Evolutionary conservation across 352 stramenopile species (phyloP).

Genomic region (Nothophytophthora sp.): DNA sequence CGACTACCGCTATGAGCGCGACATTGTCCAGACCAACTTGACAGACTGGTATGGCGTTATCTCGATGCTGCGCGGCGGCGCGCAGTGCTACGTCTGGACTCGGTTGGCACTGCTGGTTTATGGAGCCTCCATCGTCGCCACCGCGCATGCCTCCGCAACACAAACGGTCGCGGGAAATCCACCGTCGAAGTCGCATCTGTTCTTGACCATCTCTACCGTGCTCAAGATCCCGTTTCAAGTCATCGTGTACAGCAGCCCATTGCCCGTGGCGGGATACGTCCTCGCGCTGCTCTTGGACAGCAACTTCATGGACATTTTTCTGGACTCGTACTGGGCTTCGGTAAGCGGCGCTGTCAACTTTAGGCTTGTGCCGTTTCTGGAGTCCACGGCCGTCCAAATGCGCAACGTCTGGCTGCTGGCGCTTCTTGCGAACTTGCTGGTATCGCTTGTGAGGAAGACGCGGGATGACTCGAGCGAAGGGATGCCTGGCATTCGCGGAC

Average conservation of each 20-base stretch:
- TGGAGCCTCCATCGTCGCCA: too few species aligned
- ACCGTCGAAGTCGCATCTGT: not conserved
- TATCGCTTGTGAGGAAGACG: conserved; percentile 18
- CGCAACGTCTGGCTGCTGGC: conserved; percentile 45
- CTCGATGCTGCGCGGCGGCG: conserved; percentile 27
- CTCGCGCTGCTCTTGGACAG: conserved; percentile 40
- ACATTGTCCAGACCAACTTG: conserved; percentile 33
- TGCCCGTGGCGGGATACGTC: conserved; percentile 42
- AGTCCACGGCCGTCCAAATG: conserved; percentile 42
- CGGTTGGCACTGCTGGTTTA: conserved; percentile 26
- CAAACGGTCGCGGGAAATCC: not conserved
- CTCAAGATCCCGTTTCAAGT: conserved; percentile 53
- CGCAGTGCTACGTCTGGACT: conserved; percentile 52
- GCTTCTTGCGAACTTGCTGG: conserved; percentile 24
- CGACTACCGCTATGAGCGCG: conserved; percentile 59
- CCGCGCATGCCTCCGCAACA: not conserved
- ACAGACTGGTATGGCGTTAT: conserved; percentile 32
- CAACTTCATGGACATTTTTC: conserved; percentile 36
- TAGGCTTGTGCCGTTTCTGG: conserved; percentile 27
- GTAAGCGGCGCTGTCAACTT: conserved; percentile 20
- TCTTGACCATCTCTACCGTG: conserved; percentile 17
- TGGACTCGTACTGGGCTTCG: conserved; percentile 39
- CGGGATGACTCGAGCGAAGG: conserved; percentile 12
- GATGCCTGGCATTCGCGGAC: conserved; percentile 27
- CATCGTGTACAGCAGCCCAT: conserved; percentile 48